phyloP scores from a whole-genome alignment of 768 basidiomycete species.

The Phylloporus rhodoxanthus region DNA sequence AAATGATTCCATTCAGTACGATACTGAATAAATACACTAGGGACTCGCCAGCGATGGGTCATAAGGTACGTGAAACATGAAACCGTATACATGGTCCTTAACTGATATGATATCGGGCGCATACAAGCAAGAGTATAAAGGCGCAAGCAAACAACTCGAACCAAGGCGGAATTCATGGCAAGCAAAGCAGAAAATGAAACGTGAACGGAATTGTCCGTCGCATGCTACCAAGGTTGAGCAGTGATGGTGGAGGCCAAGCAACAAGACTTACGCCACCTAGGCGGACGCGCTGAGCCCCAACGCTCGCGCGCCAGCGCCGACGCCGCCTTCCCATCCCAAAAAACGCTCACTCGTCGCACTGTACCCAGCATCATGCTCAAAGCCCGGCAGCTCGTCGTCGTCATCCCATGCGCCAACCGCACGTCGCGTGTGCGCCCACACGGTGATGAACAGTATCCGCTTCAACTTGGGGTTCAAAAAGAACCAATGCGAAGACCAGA shows the following conservation, averaged over 20 bases:
- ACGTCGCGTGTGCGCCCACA: conserved; percentile 78
- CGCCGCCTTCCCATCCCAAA: conserved; percentile 71
- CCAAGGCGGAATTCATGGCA: neutral
- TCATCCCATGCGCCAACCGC: conserved; percentile 47
- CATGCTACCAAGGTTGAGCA: conserved; percentile 16
- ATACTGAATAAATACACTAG: conserved; percentile 10
- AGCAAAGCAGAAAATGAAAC: no score
- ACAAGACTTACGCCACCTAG: conserved; percentile 26
- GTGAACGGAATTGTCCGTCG: neutral
- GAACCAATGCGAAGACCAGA: conserved; percentile 98
- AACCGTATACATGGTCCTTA: conserved; percentile 7
- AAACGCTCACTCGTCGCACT: conserved; percentile 51
- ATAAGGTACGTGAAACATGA: conserved; percentile 14
- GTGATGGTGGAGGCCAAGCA: conserved; percentile 3
- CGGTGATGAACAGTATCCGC: conserved; percentile 85
- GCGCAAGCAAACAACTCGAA: neutral
- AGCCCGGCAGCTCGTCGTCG: conserved; percentile 38
- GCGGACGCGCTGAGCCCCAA: conserved; percentile 51
- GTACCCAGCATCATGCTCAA: conserved; percentile 33
- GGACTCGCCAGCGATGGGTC: conserved; percentile 14
- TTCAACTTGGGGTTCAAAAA: conserved; percentile 91
- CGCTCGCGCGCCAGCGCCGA: conserved; percentile 77
- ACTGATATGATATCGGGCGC: conserved; percentile 18
- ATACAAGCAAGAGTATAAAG: conserved; percentile 5
- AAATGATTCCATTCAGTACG: conserved; percentile 1